Evolutionary conservation across 495 filamentous ascomycete species (phyloP), one percentile per base, ranked within the genome.

Genomic region (Aspergillus hancockii): DNA sequence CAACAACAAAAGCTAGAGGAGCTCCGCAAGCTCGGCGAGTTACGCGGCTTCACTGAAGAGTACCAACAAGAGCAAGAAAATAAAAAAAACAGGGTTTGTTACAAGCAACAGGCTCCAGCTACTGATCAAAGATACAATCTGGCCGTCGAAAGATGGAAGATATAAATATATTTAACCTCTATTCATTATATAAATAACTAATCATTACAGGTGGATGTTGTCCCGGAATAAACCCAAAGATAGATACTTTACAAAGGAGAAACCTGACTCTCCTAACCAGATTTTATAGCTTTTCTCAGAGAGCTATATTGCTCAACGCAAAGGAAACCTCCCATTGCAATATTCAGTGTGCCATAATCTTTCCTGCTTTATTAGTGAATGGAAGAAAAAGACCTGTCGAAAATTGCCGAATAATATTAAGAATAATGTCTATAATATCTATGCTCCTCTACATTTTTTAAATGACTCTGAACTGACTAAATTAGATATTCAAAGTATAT

Each of bases 401-500:
- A 28, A 31, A 14, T 16, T 56, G 8, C 43, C 18, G 22, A 34
- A 49, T 6, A 22, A 14, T 18, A 21, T 56, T 25, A 56, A 46
- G 18, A 13, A 25, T 18, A 23, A 56, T 47, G 18, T 56, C 16
- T 56, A 56, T 58, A 50, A 58, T 31, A 49, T 41, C 10, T n/a
- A 23, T 31, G 23, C 38, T 41, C 14, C 38, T 14, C 16, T 16
- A 57, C 12, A 64, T 50, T 9, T 9, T 36, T 36, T 9, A 36
- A 36, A 36, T 36, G 13, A 9, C 34, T 36, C 8, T 14, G 34
- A 36, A 36, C 34, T 36, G 34, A 36, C 34, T 36, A 9, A 36
- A 36, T 36, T 36, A 9, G 34, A 54, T 22, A 21, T 49, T 52
- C 8, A 36, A 49, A 68, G 60, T 58, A 61, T 54, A 68, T 68